Percentiles rank a stretch among this genome's conserved stretches.
Evolutionary conservation across 805 yeast genomes (phyloP).

Genomic region (Suhomyces emberorum): DNA sequence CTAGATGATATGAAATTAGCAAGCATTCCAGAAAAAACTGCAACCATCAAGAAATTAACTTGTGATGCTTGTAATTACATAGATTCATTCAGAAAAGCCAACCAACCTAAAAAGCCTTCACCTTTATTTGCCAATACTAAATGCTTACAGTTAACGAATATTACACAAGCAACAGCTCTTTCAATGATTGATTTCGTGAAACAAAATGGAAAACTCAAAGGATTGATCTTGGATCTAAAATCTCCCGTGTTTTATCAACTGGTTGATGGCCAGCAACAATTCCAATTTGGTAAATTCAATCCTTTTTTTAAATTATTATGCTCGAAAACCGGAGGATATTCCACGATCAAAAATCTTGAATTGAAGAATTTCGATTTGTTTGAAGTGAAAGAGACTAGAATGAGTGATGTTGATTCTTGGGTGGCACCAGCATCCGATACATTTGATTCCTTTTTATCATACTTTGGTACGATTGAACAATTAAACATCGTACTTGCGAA

Average conservation of each 20-base stretch:
- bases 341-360: conserved; percentile 21
- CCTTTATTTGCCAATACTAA: conserved; percentile 41
- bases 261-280: conserved; percentile 14
- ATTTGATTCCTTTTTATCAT: conserved; percentile 18
- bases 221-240: conserved; percentile 45
- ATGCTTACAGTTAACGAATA: conserved; percentile 33
- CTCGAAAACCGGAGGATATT: conserved; percentile 31
- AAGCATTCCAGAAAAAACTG: conserved; percentile 3
- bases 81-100: conserved; percentile 13
- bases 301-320: conserved; percentile 28
- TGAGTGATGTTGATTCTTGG: conserved; percentile 12
- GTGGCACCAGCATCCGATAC: conserved; percentile 19
- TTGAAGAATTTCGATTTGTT: conserved; percentile 33
- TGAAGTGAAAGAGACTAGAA: background rate
- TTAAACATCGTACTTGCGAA: conserved; percentile 21
- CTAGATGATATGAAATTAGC: conserved; percentile 39
- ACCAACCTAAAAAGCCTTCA: conserved; percentile 12
- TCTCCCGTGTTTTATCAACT: conserved; percentile 42
- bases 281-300: conserved; percentile 30
- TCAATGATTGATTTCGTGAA: conserved; percentile 47
- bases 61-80: conserved; percentile 21
- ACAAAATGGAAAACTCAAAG: conserved; percentile 30
- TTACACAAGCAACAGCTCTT: conserved; percentile 45
- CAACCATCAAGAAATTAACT: conserved; percentile 12
- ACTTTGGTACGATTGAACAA: conserved; percentile 14